Evolutionary conservation across 1,284 basidiomycete genomes (phyloP).

Genomic region (Rugosomyces carneus): DNA sequence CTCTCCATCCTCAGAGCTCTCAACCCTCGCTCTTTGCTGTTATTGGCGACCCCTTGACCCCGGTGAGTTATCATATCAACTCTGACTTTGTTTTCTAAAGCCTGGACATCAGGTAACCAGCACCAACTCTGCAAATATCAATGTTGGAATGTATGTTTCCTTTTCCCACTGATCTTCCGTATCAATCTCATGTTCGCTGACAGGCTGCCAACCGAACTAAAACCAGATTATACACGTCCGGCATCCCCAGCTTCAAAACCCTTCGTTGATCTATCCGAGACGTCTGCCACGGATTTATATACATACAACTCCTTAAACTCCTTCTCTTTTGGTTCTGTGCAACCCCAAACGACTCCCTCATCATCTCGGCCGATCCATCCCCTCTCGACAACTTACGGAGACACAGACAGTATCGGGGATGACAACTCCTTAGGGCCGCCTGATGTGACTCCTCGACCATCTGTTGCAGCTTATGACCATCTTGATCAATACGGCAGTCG

Average conservation of each 20-base stretch:
- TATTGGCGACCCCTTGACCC: conserved; percentile 9
- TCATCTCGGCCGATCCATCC: conserved; percentile 25
- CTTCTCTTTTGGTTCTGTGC: conserved; percentile 35
- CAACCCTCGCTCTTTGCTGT: conserved; percentile 12
- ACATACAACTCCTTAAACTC: conserved; percentile 27
- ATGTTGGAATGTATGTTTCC: conserved; percentile 13
- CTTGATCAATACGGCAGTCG: conserved; percentile 26
- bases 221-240: conserved; percentile 9
- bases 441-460: conserved; percentile 52
- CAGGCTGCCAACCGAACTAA: conserved; percentile 10
- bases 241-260: conserved; percentile 6
- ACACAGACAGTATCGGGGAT: conserved; percentile 24
- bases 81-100: conserved; percentile 8
- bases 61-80: conserved; percentile 10
- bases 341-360: conserved; percentile 18
- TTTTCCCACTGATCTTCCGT: not conserved
- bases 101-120: conserved; percentile 11
- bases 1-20: conserved; percentile 14
- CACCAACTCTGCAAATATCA: conserved; percentile 4
- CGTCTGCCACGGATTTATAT: conserved; percentile 17
- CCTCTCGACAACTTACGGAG: conserved; percentile 24
- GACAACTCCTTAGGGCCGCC: conserved; percentile 24
- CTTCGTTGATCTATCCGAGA: conserved; percentile 6
- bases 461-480: conserved; percentile 33
- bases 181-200: not conserved